Evolutionary conservation across 169 alveolate genomes (phyloP), one percentile per base, ranked within the genome.

Genomic region (Toxoplasma gondii): DNA sequence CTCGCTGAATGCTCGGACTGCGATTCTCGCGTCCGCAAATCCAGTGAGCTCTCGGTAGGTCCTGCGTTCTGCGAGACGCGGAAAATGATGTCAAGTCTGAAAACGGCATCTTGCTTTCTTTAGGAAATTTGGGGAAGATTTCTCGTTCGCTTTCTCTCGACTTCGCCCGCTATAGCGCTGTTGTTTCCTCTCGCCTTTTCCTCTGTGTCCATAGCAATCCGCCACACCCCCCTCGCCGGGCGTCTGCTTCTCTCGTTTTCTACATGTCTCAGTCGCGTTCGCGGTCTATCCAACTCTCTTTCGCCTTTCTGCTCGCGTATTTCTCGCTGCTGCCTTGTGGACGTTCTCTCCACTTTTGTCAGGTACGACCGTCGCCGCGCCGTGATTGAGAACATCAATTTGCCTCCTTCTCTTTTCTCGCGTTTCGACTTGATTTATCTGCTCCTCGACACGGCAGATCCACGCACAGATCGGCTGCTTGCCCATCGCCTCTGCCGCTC

Each of bases 1-100:
- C 92, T 96, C 98, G 45, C 95, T 98, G 74, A 97, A 97, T 94
- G 99, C 99, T 0, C 97, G 99, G 91, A 99, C 99, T 27, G 98
- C 99, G 45, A 99, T 99, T n/a, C 97, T 99, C 93, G 99, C 99
- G 31, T 99, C 99, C 41, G 99, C 99, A 36, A 99, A 99, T 96
- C 99, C 99, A 29, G 96, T 98, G 34, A 97, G 97, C 95, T 99
- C 99, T 64, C 97, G 99, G 91, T 90, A 41, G 39, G 67, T 27
- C 58, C 58, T 49, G 22, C 58, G 12, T 27, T 64, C 78, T 64
- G n/a, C 17, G n/a, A 64, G 78, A 17, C 78, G n/a, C n/a, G n/a
- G n/a, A n/a, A n/a, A n/a, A n/a, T n/a, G n/a, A n/a, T n/a, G n/a
- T n/a, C n/a, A n/a, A n/a, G n/a, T n/a, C n/a, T n/a, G n/a, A n/a